These are phyloP conservation scores for Podila epigama DNA, from an alignment of 192 early-diverging fungal genomes.

Conservation along the genomic window DNA sequence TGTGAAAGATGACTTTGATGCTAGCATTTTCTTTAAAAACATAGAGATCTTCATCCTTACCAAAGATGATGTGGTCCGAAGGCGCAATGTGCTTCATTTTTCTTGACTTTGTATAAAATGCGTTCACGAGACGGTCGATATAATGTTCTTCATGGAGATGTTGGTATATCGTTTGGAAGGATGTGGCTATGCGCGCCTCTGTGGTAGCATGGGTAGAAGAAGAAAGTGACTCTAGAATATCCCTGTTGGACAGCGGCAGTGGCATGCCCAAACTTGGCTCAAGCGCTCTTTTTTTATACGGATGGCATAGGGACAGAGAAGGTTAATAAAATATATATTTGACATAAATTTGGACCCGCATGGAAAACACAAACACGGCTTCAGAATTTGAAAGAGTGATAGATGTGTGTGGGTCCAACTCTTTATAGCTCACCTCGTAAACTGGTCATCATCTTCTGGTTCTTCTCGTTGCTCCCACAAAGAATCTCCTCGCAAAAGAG, in stretches of 20 bases:
- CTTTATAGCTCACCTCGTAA: too few species aligned
- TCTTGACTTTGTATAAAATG: background rate
- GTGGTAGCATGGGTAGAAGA: background rate
- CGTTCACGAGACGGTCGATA: conserved; percentile 22
- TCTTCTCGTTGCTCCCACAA: too few species aligned
- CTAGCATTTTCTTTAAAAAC: too few species aligned
- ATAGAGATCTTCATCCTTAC: background rate
- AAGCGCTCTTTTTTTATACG: background rate
- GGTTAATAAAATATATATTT: too few species aligned
- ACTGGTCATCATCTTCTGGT: too few species aligned
- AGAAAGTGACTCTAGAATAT: background rate
- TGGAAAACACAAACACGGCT: too few species aligned
- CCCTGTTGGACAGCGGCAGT: background rate
- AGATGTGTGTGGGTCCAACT: too few species aligned
- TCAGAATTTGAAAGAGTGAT: too few species aligned
- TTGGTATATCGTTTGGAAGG: conserved; percentile 6
- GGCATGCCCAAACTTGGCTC: background rate
- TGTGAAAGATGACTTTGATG: background rate
- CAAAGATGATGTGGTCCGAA: background rate
- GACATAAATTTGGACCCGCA: too few species aligned
- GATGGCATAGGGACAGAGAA: too few species aligned
- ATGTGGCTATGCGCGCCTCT: background rate
- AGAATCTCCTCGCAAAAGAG: too few species aligned
- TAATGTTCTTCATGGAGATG: conserved; percentile 24
- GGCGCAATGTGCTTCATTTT: background rate